These are phyloP conservation scores for Bacterosira constricta DNA, from an alignment of 108 stramenopile genomes.

Conservation along the genomic window DNA sequence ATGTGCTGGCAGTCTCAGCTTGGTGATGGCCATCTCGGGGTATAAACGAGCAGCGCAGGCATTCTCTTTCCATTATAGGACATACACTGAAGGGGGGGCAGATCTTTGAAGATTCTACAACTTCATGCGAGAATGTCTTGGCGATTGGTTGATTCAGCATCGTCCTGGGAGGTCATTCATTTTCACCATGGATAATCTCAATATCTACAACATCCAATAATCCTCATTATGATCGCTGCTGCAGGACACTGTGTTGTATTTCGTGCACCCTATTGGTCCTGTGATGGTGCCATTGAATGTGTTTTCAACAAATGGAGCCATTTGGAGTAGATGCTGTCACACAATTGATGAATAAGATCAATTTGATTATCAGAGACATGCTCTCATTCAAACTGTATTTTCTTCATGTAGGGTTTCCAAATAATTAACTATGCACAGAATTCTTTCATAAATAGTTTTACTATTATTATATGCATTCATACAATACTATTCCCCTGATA, in stretches of 20 bases:
- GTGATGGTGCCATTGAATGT: conserved; percentile 20
- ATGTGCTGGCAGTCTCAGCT: neutral
- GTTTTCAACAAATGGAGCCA: neutral
- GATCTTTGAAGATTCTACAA: neutral
- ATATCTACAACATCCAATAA: neutral
- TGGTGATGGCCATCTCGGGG: neutral
- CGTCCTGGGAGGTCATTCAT: neutral
- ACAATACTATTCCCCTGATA: too few relatives aligned
- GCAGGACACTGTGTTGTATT: conserved; percentile 3
- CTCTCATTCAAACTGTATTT: neutral
- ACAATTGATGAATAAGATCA: neutral
- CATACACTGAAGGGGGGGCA: neutral
- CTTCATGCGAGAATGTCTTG: neutral
- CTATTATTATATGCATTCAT: too few relatives aligned
- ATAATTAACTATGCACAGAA: neutral
- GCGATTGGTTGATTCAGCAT: neutral
- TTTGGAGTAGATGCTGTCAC: neutral
- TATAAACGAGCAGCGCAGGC: neutral
- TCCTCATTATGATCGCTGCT: neutral
- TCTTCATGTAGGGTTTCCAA: neutral
- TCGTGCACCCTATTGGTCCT: conserved; percentile 9
- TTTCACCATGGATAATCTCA: conserved; percentile 21
- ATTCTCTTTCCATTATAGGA: neutral
- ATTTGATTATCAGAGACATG: neutral
- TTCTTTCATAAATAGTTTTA: too few relatives aligned